Evolutionary conservation across 306 rosid genomes (phyloP).

Genomic region (Prunus mira): DNA sequence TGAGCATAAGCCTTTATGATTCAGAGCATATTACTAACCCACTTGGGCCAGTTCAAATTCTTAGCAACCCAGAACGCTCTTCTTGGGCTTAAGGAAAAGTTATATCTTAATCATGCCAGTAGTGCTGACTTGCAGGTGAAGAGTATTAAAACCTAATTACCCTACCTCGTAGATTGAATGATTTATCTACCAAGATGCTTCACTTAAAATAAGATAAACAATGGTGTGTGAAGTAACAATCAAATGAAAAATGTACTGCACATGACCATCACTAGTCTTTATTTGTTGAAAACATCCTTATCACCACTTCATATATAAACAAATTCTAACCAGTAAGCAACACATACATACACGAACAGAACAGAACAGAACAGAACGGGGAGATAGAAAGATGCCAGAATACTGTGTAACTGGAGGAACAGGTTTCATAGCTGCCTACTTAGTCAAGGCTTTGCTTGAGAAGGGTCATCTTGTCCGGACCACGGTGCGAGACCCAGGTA

Average conservation of each 20-base stretch:
- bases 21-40: not conserved
- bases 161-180: not conserved
- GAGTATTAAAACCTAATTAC: not conserved
- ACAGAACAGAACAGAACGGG: not conserved
- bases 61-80: not conserved
- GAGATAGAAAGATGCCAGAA: constrained; percentile 48
- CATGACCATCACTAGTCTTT: not conserved
- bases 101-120: no score
- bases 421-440: constrained; percentile 70
- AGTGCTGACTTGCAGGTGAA: no score
- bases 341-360: no score
- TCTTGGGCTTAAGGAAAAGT: not conserved
- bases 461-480: constrained; percentile 63
- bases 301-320: not conserved
- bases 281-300: not conserved
- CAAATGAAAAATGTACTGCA: not conserved
- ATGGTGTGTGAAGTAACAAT: not conserved
- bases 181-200: constrained; percentile 6
- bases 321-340: not conserved
- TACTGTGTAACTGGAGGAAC: constrained; percentile 85
- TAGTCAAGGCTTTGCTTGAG: constrained; percentile 63
- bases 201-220: not conserved
- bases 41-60: not conserved
- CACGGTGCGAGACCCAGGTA: constrained; percentile 79
- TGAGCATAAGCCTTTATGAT: not conserved